Evolutionary conservation across 1,139 yeast genomes (phyloP).

Genomic region (Pneumocystis sp.): DNA sequence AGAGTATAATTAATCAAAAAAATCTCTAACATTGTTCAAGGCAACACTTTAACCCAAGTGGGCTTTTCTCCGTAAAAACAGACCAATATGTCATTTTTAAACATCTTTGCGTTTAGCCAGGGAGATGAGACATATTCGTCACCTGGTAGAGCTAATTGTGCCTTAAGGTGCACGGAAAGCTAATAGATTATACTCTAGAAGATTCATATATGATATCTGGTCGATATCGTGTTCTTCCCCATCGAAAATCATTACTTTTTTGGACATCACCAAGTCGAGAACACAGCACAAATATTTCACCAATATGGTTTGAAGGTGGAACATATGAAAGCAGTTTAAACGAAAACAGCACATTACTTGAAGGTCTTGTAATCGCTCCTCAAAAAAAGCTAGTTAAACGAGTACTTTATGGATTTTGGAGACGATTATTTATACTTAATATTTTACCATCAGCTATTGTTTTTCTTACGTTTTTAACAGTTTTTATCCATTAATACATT

Average conservation of each 20-base stretch:
- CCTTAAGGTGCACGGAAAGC: not conserved
- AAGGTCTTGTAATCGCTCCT: constrained; percentile 4
- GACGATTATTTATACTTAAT: constrained; percentile 4
- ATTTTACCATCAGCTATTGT: constrained; percentile 6
- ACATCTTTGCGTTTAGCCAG: constrained; percentile 9
- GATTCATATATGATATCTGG: constrained; percentile 1
- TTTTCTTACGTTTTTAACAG: constrained; percentile 1
- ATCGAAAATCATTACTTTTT: constrained; percentile 8
- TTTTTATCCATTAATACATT: not conserved
- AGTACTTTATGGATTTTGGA: constrained; percentile 4
- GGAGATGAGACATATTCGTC: constrained; percentile 4
- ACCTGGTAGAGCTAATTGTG: constrained; percentile 1
- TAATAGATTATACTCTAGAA: not conserved
- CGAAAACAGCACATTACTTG: constrained; percentile 7
- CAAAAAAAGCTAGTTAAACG: constrained; percentile 1
- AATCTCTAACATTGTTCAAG: not conserved
- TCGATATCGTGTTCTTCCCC: constrained; percentile 7
- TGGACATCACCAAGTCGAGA: constrained; percentile 2
- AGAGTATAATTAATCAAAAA: not conserved
- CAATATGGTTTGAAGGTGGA: not conserved
- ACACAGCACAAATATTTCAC: not conserved
- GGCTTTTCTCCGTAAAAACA: constrained; percentile 2
- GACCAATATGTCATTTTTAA: constrained; percentile 12
- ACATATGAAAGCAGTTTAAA: not conserved
- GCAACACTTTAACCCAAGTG: not conserved